Evolutionary conservation across 225 moss, liverwort and hornwort genomes (phyloP).

Genomic region (Asterella californica): DNA sequence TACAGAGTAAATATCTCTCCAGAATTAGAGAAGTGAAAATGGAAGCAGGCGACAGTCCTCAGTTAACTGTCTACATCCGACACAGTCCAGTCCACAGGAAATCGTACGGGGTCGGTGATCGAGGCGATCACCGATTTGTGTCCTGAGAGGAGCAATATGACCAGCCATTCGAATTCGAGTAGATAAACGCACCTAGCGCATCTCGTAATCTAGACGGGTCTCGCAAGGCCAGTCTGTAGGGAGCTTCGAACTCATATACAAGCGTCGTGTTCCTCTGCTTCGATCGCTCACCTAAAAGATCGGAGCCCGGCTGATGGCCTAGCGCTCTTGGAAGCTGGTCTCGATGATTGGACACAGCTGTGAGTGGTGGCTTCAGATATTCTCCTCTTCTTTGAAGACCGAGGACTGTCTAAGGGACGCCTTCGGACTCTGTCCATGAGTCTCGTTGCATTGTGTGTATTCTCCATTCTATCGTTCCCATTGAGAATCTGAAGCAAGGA

Average conservation of each 20-base stretch:
- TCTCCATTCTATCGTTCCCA: not conserved
- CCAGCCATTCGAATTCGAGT: not conserved
- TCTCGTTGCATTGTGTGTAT: not conserved
- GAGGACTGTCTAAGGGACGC: conserved; percentile 1
- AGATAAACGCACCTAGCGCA: not conserved
- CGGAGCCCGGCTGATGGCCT: not conserved
- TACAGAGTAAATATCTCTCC: no score
- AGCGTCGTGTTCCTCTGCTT: not conserved
- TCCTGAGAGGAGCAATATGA: not conserved
- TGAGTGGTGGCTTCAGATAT: not conserved
- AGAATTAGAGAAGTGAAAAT: no score
- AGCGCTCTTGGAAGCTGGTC: not conserved
- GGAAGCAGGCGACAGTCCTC: no score
- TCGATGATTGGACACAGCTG: not conserved
- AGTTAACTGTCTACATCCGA: no score
- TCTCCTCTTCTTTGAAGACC: not conserved
- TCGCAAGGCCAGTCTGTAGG: not conserved
- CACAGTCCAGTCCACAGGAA: no score
- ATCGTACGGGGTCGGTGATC: not conserved
- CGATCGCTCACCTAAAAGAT: conserved; percentile 8
- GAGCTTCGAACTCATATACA: not conserved
- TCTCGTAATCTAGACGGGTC: not conserved
- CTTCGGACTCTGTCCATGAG: conserved; percentile 2
- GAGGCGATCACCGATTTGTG: not conserved
- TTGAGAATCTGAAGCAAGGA: not conserved